phyloP scores from a whole-genome alignment of 306 rosid species.

The Oemleria cerasiformis region DNA sequence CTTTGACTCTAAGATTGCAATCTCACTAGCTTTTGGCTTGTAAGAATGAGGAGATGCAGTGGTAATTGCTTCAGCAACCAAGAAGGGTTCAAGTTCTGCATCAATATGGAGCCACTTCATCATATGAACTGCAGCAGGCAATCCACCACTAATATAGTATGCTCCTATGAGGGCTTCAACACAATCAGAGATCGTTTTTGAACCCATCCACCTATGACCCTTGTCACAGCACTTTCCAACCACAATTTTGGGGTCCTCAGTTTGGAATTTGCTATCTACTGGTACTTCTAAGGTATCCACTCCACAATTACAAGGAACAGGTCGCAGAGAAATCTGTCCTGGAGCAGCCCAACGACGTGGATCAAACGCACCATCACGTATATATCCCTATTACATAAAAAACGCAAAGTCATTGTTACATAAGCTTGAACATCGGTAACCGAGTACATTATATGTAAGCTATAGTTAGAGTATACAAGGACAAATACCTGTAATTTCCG shows the following conservation, averaged over 20 bases:
- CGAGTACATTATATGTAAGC: neutral
- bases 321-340: conserved; percentile 56
- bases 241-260: conserved; percentile 65
- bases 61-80: conserved; percentile 63
- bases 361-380: conserved; percentile 83
- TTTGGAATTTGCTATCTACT: conserved; percentile 53
- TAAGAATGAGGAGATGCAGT: conserved; percentile 56
- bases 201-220: conserved; percentile 92
- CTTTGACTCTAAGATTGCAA: conserved; percentile 63
- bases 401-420: conserved; percentile 20
- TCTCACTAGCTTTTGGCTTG: conserved; percentile 52
- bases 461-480: neutral
- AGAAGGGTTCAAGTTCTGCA: conserved; percentile 60
- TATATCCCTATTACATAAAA: conserved; percentile 55
- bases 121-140: conserved; percentile 65
- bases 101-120: conserved; percentile 85
- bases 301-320: conserved; percentile 69
- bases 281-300: conserved; percentile 85
- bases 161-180: conserved; percentile 96
- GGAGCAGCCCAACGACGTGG: conserved; percentile 99
- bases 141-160: conserved; percentile 75
- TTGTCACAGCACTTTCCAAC: conserved; percentile 81
- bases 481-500: conserved; percentile 62
- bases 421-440: neutral
- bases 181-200: conserved; percentile 86